Conservation (phyloP, 106 monocot species). For the Allium sativum region DNA sequence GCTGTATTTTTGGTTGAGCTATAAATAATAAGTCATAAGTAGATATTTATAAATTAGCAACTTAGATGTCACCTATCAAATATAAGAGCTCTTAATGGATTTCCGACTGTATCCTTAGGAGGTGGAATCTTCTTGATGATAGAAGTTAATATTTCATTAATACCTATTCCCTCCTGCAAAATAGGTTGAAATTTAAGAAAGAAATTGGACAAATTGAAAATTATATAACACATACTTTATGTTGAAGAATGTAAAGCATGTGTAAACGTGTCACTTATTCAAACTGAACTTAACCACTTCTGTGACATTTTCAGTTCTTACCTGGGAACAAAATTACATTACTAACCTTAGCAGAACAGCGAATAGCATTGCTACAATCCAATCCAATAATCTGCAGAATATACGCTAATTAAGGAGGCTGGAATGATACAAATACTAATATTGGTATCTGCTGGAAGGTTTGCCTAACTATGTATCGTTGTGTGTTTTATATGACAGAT, state of each 20-base stretch:
- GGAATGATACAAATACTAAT: too few species aligned
- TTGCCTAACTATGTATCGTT: background rate
- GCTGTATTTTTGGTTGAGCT: too few species aligned
- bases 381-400: conserved; percentile 79
- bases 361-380: conserved; percentile 83
- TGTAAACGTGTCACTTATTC: background rate
- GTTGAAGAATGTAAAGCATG: too few species aligned
- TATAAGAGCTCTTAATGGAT: conserved; percentile 88
- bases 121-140: conserved; percentile 73
- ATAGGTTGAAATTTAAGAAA: conserved; percentile 1
- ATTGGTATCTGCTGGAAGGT: background rate
- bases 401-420: background rate
- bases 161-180: conserved; percentile 86
- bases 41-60: too few species aligned
- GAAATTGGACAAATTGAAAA: background rate
- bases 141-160: conserved; percentile 68
- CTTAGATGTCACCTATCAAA: conserved; percentile 70
- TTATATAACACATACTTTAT: background rate
- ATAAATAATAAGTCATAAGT: too few species aligned
- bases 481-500: too few species aligned
- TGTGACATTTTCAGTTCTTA: background rate
- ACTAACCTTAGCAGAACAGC: conserved; percentile 93
- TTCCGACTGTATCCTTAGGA: conserved; percentile 62
- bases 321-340: background rate
- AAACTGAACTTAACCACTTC: background rate